These are phyloP conservation scores for Curvularia hawaiiensis DNA, from an alignment of 2,329 filamentous ascomycete genomes.

Conservation along the genomic window DNA sequence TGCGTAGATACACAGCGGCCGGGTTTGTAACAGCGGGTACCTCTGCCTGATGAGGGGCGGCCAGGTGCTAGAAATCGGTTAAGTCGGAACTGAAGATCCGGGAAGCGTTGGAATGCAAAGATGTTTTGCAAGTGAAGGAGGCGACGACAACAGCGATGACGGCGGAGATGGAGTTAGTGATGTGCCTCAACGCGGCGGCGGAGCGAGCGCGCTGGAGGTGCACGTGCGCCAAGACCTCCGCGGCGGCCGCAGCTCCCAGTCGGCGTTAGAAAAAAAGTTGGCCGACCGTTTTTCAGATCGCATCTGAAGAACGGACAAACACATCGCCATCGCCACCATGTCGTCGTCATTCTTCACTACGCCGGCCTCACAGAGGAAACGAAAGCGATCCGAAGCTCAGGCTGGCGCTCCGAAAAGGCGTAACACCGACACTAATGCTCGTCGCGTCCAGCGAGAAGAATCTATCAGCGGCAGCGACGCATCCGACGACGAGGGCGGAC, in stretches of 20 bases:
- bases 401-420: constrained; percentile 66
- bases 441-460: constrained; percentile 65
- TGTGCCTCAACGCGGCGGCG: constrained; percentile 3
- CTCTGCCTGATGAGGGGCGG: background rate
- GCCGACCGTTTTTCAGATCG: constrained; percentile 29
- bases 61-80: background rate
- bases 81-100: background rate
- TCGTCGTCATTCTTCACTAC: constrained; percentile 96
- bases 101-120: background rate
- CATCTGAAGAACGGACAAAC: constrained; percentile 5
- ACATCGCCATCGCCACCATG: constrained; percentile 30
- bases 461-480: constrained; percentile 85
- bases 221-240: constrained; percentile 14
- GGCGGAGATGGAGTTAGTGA: constrained; percentile 1
- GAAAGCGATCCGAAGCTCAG: constrained; percentile 68
- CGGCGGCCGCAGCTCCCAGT: constrained; percentile 18
- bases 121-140: background rate
- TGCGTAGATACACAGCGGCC: background rate
- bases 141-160: background rate
- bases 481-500: constrained; percentile 65
- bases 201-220: constrained; percentile 7
- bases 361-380: constrained; percentile 85
- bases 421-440: constrained; percentile 54
- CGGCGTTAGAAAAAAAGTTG: constrained; percentile 40
- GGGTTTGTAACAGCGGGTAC: background rate